These are phyloP conservation scores for Elsinoe australis DNA, from an alignment of 2,329 filamentous ascomycete species.

Conservation along the genomic window DNA sequence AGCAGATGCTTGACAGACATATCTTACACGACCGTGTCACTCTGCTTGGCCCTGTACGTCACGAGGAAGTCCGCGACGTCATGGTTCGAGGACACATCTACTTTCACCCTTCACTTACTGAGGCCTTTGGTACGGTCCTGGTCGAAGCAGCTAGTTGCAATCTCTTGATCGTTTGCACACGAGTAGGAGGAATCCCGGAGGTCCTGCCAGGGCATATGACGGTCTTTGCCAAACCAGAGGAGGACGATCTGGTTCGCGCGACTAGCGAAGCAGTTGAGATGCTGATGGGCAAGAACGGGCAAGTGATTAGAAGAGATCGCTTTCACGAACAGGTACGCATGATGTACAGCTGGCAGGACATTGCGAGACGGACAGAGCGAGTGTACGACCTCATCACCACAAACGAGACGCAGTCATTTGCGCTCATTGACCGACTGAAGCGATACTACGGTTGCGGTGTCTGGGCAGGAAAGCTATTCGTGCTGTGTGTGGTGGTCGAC, in stretches of 20 bases:
- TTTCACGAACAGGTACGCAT: conserved; percentile 96
- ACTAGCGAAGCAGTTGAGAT: conserved; percentile 84
- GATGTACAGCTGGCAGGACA: conserved; percentile 99
- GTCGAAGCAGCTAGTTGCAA: conserved; percentile 96
- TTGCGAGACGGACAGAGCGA: conserved; percentile 84
- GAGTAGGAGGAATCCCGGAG: conserved; percentile 93
- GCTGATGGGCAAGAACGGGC: conserved; percentile 37
- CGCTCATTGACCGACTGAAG: conserved; percentile 89
- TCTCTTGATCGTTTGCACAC: conserved; percentile 91
- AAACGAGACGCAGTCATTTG: conserved; percentile 71
- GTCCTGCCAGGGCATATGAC: conserved; percentile 96
- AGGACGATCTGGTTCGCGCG: conserved; percentile 85
- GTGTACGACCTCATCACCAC: conserved; percentile 92
- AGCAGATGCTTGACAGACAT: conserved; percentile 84
- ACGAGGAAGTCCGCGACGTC: conserved; percentile 93
- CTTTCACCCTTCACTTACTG: conserved; percentile 86
- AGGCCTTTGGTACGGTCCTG: conserved; percentile 95
- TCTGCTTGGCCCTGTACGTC: conserved; percentile 82
- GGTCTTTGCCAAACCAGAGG: conserved; percentile 90
- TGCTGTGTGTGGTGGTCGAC: conserved; percentile 86
- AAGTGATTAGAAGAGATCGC: conserved; percentile 68
- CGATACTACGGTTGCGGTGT: conserved; percentile 96
- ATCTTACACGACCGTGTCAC: conserved; percentile 81
- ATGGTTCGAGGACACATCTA: conserved; percentile 98
- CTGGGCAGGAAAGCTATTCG: conserved; percentile 97